A percentile compares a stretch with the other conserved stretches of the same genome.
Conservation (phyloP, 176 grass and related monocot genomes). For the Puccinellia tenuiflora region DNA sequence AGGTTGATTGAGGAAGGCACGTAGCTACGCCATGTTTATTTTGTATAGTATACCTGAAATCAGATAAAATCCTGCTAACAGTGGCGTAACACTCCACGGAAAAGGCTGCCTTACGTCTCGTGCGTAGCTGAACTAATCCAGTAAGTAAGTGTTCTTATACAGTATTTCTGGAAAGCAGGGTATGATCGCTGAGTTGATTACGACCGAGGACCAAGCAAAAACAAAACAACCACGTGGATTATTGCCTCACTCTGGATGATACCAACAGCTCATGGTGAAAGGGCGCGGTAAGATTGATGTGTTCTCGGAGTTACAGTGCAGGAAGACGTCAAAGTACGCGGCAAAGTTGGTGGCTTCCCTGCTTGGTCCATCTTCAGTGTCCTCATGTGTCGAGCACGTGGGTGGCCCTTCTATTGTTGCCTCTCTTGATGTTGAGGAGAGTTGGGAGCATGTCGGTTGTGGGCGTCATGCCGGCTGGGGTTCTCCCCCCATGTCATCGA, state of each 20-base stretch:
- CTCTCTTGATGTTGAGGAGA: too few species aligned
- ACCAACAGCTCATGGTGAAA: background rate
- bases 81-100: background rate
- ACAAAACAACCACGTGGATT: background rate
- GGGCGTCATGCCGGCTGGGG: too few species aligned
- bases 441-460: too few species aligned
- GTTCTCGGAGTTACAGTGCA: background rate
- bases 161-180: background rate
- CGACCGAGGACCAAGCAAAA: background rate
- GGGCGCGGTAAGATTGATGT: background rate
- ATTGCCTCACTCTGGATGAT: background rate
- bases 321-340: background rate
- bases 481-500: too few species aligned
- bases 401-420: too few species aligned
- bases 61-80: background rate
- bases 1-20: too few species aligned
- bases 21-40: too few species aligned
- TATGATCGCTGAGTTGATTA: background rate
- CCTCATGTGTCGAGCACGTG: too few species aligned
- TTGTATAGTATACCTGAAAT: too few species aligned
- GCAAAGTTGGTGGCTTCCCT: too few species aligned
- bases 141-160: background rate
- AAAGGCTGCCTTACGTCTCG: background rate
- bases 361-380: too few species aligned
- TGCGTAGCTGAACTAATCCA: background rate